These are phyloP conservation scores for Hansenula sp. DNA, from an alignment of 1,139 yeast species.

Conservation along the genomic window DNA sequence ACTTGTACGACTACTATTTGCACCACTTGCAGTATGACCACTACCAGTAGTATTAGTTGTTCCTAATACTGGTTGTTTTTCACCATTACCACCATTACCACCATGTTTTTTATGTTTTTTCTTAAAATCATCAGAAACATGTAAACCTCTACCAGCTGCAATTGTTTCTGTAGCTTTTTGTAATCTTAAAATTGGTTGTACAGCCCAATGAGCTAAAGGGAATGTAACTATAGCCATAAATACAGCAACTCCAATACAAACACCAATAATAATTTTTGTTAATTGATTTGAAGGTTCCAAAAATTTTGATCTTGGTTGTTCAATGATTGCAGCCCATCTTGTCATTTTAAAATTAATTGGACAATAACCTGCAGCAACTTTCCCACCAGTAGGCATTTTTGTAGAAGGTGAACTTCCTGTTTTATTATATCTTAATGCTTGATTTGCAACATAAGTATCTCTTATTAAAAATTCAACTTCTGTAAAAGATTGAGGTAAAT, in stretches of 20 bases:
- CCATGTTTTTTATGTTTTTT: not conserved
- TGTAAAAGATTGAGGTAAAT: conserved; percentile 19
- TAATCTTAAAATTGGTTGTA: conserved; percentile 74
- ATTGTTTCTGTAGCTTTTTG: conserved; percentile 78
- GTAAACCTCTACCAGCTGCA: conserved; percentile 33
- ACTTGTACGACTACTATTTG: not conserved
- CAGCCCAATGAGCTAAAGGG: conserved; percentile 81
- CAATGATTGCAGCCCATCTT: conserved; percentile 76
- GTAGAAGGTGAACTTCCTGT: conserved; percentile 51
- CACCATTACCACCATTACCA: too few relatives aligned
- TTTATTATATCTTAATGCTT: conserved; percentile 32
- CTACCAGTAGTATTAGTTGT: conserved; percentile 4
- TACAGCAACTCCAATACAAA: conserved; percentile 74
- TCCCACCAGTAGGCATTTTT: conserved; percentile 34
- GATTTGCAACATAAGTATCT: conserved; percentile 30
- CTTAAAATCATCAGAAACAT: conserved; percentile 9
- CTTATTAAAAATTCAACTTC: not conserved
- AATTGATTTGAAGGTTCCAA: conserved; percentile 59
- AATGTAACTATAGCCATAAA: conserved; percentile 72
- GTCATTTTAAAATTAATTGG: conserved; percentile 44
- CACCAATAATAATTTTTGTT: conserved; percentile 69
- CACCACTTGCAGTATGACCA: not conserved
- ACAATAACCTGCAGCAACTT: conserved; percentile 71
- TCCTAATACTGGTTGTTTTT: too few relatives aligned
- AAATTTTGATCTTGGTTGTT: conserved; percentile 57